phyloP scores from a whole-genome alignment of 2,329 filamentous ascomycete species.

The Aspergillus pseudoglaucus region DNA sequence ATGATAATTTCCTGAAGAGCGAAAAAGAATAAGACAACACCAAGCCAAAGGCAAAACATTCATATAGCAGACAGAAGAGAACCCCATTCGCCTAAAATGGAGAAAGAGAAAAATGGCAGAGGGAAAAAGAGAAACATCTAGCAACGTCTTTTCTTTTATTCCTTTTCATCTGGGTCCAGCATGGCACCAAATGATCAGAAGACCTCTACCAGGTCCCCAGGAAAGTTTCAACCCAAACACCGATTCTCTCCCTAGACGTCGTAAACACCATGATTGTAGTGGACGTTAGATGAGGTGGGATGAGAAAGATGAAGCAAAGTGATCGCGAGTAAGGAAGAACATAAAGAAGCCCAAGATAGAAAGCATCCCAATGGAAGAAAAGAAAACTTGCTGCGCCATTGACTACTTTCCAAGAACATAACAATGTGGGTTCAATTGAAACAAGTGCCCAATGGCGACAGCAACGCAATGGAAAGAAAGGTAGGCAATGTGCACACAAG shows the following conservation, averaged over 20 bases:
- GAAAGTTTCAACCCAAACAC: slow-evolving; percentile 23
- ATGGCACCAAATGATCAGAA: slow-evolving; percentile 6
- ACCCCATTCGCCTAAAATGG: slow-evolving; percentile 22
- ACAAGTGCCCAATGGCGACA: slow-evolving; percentile 13
- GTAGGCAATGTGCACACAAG: slow-evolving; percentile 13
- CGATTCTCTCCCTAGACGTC: slow-evolving; percentile 15
- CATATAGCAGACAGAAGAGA: slow-evolving; percentile 21
- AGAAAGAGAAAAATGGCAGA: slow-evolving; percentile 8
- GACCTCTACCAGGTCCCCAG: slow-evolving; percentile 6
- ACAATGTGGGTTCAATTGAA: slow-evolving; percentile 12
- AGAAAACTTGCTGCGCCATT: slow-evolving; percentile 14
- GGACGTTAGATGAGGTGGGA: slow-evolving; percentile 21
- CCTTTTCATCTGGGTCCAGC: slow-evolving; percentile 15
- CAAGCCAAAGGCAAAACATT: slow-evolving; percentile 15
- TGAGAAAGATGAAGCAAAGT: slow-evolving; percentile 19
- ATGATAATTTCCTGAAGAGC: background rate
- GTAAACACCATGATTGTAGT: slow-evolving; percentile 11
- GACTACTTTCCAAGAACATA: slow-evolving; percentile 25
- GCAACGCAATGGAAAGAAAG: slow-evolving; percentile 13
- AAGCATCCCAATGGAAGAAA: background rate
- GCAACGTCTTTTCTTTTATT: background rate
- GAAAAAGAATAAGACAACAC: background rate
- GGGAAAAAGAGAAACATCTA: slow-evolving; percentile 14
- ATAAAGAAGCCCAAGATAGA: slow-evolving; percentile 15
- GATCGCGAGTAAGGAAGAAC: slow-evolving; percentile 10